Evolutionary conservation across 768 basidiomycete genomes (phyloP).

Genomic region (Leccinum disarticulatum): DNA sequence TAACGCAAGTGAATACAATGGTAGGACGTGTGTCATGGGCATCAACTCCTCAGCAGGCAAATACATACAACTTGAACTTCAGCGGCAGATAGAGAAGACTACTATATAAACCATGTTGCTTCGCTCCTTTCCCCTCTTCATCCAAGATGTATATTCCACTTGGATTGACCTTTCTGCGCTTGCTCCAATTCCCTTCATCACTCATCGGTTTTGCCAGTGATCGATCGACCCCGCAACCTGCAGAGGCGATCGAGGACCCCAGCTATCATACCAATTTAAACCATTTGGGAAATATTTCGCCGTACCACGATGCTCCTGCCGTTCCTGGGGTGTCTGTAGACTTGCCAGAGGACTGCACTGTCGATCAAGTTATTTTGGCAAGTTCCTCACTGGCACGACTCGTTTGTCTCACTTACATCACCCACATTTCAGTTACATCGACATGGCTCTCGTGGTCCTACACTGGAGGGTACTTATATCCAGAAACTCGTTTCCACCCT

Average conservation of each 20-base stretch:
- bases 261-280: not conserved
- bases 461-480: slow-evolving; percentile 28
- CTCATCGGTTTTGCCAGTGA: not conserved
- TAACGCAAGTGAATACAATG: too few species aligned
- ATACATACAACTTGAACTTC: too few species aligned
- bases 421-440: slow-evolving; percentile 36
- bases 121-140: not conserved
- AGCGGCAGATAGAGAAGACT: not conserved
- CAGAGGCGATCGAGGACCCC: not conserved
- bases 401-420: not conserved
- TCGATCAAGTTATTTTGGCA: slow-evolving; percentile 44
- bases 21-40: too few species aligned
- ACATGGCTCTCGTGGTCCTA: slow-evolving; percentile 42
- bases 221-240: not conserved
- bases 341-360: slow-evolving; percentile 39
- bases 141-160: slow-evolving; percentile 20
- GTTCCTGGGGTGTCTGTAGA: slow-evolving; percentile 27
- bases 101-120: not conserved
- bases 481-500: slow-evolving; percentile 34
- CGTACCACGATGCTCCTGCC: slow-evolving; percentile 36
- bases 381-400: not conserved
- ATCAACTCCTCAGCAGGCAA: too few species aligned
- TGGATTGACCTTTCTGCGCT: slow-evolving; percentile 8
- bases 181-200: slow-evolving; percentile 16
- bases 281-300: slow-evolving; percentile 37